phyloP scores from a whole-genome alignment of 345 rosid species.

The Excoecaria cochinchinensis region DNA sequence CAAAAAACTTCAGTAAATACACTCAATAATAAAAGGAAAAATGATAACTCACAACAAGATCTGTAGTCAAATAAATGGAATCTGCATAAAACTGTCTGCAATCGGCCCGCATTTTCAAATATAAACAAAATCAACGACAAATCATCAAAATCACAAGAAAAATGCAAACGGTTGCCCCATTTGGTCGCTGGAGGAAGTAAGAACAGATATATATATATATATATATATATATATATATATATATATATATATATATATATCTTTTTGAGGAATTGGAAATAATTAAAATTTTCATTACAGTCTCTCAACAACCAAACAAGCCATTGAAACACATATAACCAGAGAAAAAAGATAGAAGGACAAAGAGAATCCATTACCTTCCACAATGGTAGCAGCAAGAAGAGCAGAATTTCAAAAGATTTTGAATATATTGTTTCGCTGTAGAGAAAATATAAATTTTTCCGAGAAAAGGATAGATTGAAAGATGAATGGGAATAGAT shows the following conservation, averaged over 20 bases:
- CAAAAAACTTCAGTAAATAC: not conserved
- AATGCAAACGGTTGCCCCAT: not conserved
- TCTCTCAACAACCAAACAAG: conserved; percentile 18
- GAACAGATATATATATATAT: not conserved
- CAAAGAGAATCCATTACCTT: conserved; percentile 24
- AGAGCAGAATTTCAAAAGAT: not conserved
- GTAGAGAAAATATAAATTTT: not conserved
- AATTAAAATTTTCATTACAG: not conserved
- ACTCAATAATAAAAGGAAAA: not conserved
- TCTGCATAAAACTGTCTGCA: conserved; percentile 1
- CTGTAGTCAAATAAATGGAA: conserved; percentile 18
- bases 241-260: too few relatives aligned
- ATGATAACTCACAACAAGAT: conserved; percentile 42
- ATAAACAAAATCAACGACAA: conserved; percentile 6
- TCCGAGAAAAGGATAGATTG: not conserved
- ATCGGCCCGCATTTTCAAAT: conserved; percentile 31
- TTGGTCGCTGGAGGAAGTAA: conserved; percentile 8
- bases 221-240: too few relatives aligned
- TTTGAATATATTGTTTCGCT: not conserved
- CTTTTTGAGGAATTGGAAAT: conserved; percentile 1
- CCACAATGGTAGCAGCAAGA: not conserved
- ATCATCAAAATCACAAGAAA: conserved; percentile 5
- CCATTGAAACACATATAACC: not conserved
- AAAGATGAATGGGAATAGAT: not conserved
- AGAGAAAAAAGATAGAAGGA: conserved; percentile 6